Conservation (phyloP, 176 grass and related monocot species). For the Luzula sylvatica region DNA sequence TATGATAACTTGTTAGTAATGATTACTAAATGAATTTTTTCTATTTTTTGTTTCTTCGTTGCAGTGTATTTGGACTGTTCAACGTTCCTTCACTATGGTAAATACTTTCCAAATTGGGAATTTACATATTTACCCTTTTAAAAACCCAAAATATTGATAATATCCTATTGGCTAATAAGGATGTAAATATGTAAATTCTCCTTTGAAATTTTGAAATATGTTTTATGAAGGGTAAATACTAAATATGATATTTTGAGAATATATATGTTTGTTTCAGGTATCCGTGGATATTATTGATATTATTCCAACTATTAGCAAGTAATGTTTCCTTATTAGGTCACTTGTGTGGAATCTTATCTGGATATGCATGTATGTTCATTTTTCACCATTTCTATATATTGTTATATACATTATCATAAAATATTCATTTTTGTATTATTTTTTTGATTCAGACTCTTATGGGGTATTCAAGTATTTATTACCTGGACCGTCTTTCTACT, state of each 20-base stretch:
- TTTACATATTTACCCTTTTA: too few species aligned
- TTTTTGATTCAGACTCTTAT: slow-evolving; percentile 41
- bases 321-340: slow-evolving; percentile 89
- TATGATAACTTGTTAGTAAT: background rate
- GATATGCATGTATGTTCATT: slow-evolving; percentile 90
- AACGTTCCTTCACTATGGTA: slow-evolving; percentile 97
- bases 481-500: slow-evolving; percentile 77
- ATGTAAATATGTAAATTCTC: too few species aligned
- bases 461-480: slow-evolving; percentile 82
- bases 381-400: slow-evolving; percentile 18
- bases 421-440: too few species aligned
- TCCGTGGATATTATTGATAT: slow-evolving; percentile 84
- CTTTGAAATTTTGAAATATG: too few species aligned
- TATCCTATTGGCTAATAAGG: too few species aligned
- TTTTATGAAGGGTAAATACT: too few species aligned
- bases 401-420: background rate
- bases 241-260: too few species aligned
- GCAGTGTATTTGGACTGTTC: slow-evolving; percentile 97
- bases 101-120: background rate
- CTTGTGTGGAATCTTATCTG: slow-evolving; percentile 90
- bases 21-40: background rate
- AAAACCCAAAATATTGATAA: too few species aligned
- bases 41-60: slow-evolving; percentile 15
- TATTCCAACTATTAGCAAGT: slow-evolving; percentile 88
- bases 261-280: slow-evolving; percentile 44